phyloP scores from a whole-genome alignment of 108 stramenopile species.

The Nitzschia inconspicua region DNA sequence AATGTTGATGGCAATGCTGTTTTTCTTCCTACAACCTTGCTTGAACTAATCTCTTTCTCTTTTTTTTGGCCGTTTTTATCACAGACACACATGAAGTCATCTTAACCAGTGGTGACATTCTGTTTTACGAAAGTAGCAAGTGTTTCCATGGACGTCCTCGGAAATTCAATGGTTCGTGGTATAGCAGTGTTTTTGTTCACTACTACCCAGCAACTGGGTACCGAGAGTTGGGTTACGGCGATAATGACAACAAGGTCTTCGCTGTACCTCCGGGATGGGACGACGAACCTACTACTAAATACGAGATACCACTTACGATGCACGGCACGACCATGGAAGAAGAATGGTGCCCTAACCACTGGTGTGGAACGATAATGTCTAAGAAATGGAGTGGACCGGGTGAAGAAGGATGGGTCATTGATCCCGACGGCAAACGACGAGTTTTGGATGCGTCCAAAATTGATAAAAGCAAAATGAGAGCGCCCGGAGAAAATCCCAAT shows the following conservation, averaged over 20 bases:
- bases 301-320: constrained; percentile 37
- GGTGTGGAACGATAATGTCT: constrained; percentile 5
- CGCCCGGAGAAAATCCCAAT: not conserved
- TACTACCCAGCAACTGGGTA: constrained; percentile 65
- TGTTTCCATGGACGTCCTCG: constrained; percentile 80
- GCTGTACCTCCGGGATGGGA: constrained; percentile 53
- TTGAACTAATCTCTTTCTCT: not conserved
- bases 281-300: constrained; percentile 11
- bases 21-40: not conserved
- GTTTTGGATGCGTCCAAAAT: constrained; percentile 4
- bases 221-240: constrained; percentile 2
- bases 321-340: constrained; percentile 57
- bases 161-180: constrained; percentile 65
- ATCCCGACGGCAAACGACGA: constrained; percentile 8
- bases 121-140: constrained; percentile 84
- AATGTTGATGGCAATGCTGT: no score
- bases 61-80: constrained; percentile 5
- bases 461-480: not conserved
- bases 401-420: constrained; percentile 31
- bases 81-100: constrained; percentile 43
- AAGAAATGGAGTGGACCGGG: constrained; percentile 35
- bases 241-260: constrained; percentile 21
- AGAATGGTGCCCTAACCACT: constrained; percentile 44
- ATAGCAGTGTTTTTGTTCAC: constrained; percentile 72
- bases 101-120: constrained; percentile 66